Evolutionary conservation across 495 filamentous ascomycete species (phyloP), one percentile per base, ranked within the genome.

Genomic region (Chaetomium fimeti): DNA sequence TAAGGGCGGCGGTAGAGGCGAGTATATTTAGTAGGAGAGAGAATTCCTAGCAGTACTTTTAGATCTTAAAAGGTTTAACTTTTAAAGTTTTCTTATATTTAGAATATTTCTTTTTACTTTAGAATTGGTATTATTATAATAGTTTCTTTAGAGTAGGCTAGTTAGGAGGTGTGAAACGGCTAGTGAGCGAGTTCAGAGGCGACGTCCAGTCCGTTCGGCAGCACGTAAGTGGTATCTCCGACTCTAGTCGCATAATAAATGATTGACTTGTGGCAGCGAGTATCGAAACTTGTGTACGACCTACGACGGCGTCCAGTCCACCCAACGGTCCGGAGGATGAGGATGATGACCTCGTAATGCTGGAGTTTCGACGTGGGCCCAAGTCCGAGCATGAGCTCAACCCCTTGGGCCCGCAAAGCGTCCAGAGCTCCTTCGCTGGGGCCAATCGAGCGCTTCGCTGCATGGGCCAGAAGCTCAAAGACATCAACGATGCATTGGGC

Each of bases 361-460:
- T 73, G 68, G 56, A 74, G 40, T 48, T 74, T 13, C 63, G 67
- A 57, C 36, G 0, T 1, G 57, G 24, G 15, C 64, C 28, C 2
- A 63, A 59, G 47, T 0, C 13, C 6, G 60, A 67, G 25, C n/a
- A 54, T 8, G 36, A 36, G 4, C 2, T 24, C 15, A 36, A 63
- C 11, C 49, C 42, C 16, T 5, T 56, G 40, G 25, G 57, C n/a
- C 27, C 58, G 28, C 63, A 61, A 47, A 68, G 55, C 16, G 40
- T 67, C n/a, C 65, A 70, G 3, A 59, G 29, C 16, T 75, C 72
- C 0, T 77, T 76, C 58, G 70, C 74, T 11, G 73, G 76, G 2
- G 70, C 72, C 2, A 77, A 74, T 29, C 66, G 27, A 0, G 64
- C 70, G 0, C 78, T 82, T 43, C 72, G n/a, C n/a, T n/a, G n/a